Evolutionary conservation across 768 basidiomycete genomes (phyloP).

Genomic region (Kondoa subrosea): DNA sequence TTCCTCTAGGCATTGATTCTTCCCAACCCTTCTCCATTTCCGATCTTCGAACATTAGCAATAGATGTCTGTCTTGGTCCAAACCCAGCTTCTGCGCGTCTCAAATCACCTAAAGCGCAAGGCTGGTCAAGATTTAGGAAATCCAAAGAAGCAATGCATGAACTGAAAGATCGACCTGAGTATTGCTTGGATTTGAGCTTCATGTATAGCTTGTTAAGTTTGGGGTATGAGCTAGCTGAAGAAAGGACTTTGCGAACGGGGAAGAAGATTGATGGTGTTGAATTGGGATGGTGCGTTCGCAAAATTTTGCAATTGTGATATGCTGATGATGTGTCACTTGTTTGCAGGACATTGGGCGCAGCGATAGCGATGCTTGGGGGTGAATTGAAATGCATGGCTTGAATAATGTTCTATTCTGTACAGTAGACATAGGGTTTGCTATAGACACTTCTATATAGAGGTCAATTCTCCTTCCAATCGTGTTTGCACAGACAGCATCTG

Average conservation of each 20-base stretch:
- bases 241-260: conserved; percentile 48
- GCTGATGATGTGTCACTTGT: background rate
- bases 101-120: conserved; percentile 23
- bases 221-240: conserved; percentile 73
- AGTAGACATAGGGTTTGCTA: conserved; percentile 11
- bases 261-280: conserved; percentile 80
- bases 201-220: conserved; percentile 72
- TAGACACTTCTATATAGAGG: background rate
- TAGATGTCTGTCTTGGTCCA: conserved; percentile 55
- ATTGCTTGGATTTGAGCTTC: conserved; percentile 89
- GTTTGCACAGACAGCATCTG: background rate
- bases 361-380: conserved; percentile 52
- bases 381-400: conserved; percentile 17
- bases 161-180: conserved; percentile 68
- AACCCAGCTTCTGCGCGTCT: conserved; percentile 39
- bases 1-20: conserved; percentile 43
- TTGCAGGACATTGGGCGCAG: conserved; percentile 26
- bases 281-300: conserved; percentile 77
- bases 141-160: conserved; percentile 44
- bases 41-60: conserved; percentile 38
- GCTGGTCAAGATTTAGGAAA: conserved; percentile 37
- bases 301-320: background rate
- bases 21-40: conserved; percentile 27
- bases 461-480: background rate
- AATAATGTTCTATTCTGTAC: conserved; percentile 18